Conservation (phyloP, 805 yeast genomes). For the Saturnispora dispora region DNA sequence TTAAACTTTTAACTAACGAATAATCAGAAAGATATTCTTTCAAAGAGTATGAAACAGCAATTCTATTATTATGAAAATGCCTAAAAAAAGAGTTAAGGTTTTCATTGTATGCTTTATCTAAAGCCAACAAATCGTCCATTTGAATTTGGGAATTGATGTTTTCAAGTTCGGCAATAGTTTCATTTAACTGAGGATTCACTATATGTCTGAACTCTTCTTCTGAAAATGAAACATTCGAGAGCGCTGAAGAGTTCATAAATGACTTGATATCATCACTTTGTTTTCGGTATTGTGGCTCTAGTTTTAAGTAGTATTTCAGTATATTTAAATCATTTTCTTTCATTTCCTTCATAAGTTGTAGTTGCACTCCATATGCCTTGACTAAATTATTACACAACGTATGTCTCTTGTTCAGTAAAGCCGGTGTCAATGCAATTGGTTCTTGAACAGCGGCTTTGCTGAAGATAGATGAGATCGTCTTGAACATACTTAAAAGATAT, state of each 20-base stretch:
- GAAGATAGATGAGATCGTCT: slow-evolving; percentile 6
- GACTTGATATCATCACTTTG: slow-evolving; percentile 2
- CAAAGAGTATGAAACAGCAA: slow-evolving; percentile 20
- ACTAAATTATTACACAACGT: slow-evolving; percentile 5
- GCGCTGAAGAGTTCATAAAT: not conserved
- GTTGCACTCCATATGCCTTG: slow-evolving; percentile 11
- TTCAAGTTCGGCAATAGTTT: slow-evolving; percentile 11
- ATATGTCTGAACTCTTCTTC: slow-evolving; percentile 7
- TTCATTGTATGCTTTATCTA: slow-evolving; percentile 16
- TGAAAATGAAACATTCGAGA: not conserved
- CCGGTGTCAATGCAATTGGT: slow-evolving; percentile 10
- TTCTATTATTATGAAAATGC: slow-evolving; percentile 19
- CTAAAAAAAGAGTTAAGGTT: slow-evolving; percentile 19
- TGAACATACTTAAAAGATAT: slow-evolving; percentile 7
- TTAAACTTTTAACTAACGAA: slow-evolving; percentile 12
- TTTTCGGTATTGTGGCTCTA: not conserved
- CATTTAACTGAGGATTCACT: slow-evolving; percentile 8
- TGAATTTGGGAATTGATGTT: slow-evolving; percentile 8
- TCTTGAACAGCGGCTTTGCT: slow-evolving; percentile 2
- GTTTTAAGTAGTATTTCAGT: slow-evolving; percentile 8
- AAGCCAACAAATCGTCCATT: slow-evolving; percentile 14
- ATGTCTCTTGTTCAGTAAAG: slow-evolving; percentile 8
- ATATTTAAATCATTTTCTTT: not conserved
- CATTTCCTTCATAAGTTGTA: slow-evolving; percentile 1
- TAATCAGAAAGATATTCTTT: slow-evolving; percentile 17